Conservation (phyloP, 176 grass and related monocot species). For the Cymbopogon citratus region DNA sequence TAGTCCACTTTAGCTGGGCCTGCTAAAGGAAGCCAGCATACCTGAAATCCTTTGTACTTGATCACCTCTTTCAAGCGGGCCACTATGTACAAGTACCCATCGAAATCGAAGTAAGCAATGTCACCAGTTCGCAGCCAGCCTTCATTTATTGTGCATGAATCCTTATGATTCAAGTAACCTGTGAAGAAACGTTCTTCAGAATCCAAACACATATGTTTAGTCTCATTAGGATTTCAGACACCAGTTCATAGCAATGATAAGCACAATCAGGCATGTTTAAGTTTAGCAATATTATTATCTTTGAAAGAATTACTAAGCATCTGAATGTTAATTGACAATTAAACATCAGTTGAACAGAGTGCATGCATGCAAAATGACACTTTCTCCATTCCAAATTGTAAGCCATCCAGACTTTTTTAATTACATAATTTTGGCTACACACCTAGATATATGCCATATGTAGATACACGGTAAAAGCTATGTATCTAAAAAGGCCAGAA, state of each 20-base stretch:
- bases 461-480: neutral
- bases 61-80: conserved; percentile 88
- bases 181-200: neutral
- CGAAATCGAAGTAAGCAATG: conserved; percentile 74
- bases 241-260: neutral
- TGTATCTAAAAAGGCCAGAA: neutral
- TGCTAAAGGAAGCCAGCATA: conserved; percentile 29
- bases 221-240: neutral
- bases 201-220: neutral
- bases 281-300: neutral
- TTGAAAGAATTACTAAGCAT: neutral
- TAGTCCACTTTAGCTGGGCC: neutral
- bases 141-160: conserved; percentile 21
- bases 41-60: conserved; percentile 98
- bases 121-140: conserved; percentile 83
- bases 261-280: neutral
- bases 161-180: conserved; percentile 77
- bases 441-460: neutral
- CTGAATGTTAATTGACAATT: neutral
- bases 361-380: neutral
- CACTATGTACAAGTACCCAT: conserved; percentile 74
- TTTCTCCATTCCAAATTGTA: neutral
- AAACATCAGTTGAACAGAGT: neutral
- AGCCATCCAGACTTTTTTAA: neutral
- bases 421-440: neutral